These are phyloP conservation scores for Triticum timopheevii DNA, from an alignment of 176 grass and related monocot genomes.

Conservation along the genomic window DNA sequence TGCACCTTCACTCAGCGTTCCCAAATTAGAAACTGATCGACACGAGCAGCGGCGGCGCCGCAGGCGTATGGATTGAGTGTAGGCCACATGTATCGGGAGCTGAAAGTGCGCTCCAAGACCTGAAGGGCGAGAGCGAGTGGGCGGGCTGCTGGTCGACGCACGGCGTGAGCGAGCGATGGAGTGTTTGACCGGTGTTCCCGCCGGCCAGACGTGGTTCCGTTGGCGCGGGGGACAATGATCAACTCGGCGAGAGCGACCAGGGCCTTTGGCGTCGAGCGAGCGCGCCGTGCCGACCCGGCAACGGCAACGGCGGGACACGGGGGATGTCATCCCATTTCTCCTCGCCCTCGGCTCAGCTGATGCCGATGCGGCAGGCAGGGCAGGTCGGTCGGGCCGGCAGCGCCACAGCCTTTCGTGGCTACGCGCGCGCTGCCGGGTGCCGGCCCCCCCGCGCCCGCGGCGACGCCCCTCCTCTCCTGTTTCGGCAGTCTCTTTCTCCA, in stretches of 20 bases:
- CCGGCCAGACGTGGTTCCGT: neutral
- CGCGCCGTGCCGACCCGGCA: neutral
- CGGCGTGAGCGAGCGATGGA: neutral
- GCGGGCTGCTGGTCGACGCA: neutral
- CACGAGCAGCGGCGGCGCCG: neutral
- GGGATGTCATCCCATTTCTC: neutral
- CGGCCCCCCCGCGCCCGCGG: neutral
- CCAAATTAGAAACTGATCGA: too few species aligned
- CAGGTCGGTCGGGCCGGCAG: neutral
- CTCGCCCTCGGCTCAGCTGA: neutral
- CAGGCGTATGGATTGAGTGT: too few species aligned
- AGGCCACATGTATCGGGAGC: neutral
- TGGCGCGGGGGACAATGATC: neutral
- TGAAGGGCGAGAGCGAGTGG: neutral
- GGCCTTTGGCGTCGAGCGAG: neutral
- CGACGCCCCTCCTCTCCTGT: neutral
- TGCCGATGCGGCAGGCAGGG: neutral
- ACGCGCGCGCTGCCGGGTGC: neutral
- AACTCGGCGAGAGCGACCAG: neutral
- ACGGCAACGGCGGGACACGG: neutral
- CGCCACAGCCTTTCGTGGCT: slow-evolving; percentile 2
- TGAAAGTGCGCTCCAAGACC: slow-evolving; percentile 33
- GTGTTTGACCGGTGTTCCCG: slow-evolving; percentile 26
- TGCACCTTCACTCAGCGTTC: too few species aligned
- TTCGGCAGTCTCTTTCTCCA: neutral